These are phyloP conservation scores for Basidiobolus meristosporus DNA, from an alignment of 371 early-diverging fungal genomes.

Conservation along the genomic window DNA sequence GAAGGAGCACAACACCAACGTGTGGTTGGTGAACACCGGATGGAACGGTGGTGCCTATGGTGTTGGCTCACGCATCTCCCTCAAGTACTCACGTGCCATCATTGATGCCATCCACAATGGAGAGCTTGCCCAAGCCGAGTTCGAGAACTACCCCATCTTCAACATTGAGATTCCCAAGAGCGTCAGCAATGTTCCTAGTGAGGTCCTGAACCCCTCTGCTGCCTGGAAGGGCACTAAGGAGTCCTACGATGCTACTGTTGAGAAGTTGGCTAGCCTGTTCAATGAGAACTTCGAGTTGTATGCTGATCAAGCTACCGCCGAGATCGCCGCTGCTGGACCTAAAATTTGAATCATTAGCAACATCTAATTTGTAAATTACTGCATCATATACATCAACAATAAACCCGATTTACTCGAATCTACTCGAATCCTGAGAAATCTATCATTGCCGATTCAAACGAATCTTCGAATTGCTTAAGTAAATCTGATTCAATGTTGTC, in stretches of 20 bases:
- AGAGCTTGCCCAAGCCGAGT: constrained; percentile 66
- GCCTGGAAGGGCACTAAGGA: constrained; percentile 59
- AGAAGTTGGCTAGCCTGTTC: constrained; percentile 69
- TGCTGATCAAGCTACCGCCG: constrained; percentile 56
- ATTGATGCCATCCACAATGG: constrained; percentile 91
- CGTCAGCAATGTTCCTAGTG: constrained; percentile 56
- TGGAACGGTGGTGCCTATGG: constrained; percentile 93
- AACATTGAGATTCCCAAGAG: constrained; percentile 67
- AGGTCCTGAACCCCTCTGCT: constrained; percentile 71
- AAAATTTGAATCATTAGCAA: too few relatives aligned
- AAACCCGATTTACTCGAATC: too few relatives aligned
- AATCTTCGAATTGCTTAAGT: too few relatives aligned
- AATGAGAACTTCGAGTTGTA: constrained; percentile 77
- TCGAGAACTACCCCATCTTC: constrained; percentile 63
- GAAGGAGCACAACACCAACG: constrained; percentile 67
- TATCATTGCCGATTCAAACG: too few relatives aligned
- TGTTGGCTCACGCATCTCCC: constrained; percentile 75
- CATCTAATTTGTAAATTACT: too few relatives aligned
- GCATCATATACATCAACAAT: too few relatives aligned
- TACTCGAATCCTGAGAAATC: too few relatives aligned
- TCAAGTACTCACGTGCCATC: constrained; percentile 93
- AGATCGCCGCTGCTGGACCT: constrained; percentile 63
- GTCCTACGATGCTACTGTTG: constrained; percentile 37
- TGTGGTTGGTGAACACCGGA: constrained; percentile 96
- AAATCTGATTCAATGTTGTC: too few relatives aligned